phyloP scores from a whole-genome alignment of 2,329 filamentous ascomycete species.

The Tothia fuscella region DNA sequence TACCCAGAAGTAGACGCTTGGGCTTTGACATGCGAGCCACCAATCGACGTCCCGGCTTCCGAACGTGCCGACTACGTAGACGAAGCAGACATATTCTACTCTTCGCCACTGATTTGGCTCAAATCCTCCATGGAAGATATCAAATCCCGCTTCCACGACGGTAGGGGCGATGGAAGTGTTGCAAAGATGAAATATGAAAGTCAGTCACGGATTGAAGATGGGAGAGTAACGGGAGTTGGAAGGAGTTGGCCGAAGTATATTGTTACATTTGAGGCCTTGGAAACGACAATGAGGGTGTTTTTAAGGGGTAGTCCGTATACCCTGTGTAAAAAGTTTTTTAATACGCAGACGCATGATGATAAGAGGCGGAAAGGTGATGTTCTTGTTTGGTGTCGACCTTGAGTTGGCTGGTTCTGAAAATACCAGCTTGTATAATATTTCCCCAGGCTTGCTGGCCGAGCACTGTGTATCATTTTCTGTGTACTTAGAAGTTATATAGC shows the following conservation, averaged over 20 bases:
- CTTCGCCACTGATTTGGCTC: conserved; percentile 36
- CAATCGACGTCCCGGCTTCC: conserved; percentile 51
- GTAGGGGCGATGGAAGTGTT: conserved; percentile 11
- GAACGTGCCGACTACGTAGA: conserved; percentile 64
- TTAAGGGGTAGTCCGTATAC: conserved; percentile 37
- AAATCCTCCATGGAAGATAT: conserved; percentile 27
- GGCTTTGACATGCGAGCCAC: conserved; percentile 84
- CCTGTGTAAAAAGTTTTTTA: conserved; percentile 49
- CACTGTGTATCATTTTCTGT: no score
- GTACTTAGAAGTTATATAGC: no score
- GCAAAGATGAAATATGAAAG: conserved; percentile 14
- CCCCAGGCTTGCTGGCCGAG: no score
- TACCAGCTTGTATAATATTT: no score
- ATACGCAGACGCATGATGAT: conserved; percentile 52
- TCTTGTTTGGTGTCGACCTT: conserved; percentile 46
- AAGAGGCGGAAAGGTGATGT: conserved; percentile 49
- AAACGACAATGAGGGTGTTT: conserved; percentile 33
- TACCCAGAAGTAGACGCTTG: conserved; percentile 65
- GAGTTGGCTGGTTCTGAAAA: no score
- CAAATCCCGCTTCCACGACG: conserved; percentile 12
- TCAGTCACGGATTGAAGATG: conserved; percentile 7
- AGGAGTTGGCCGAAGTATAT: conserved; percentile 33
- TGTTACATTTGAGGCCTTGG: conserved; percentile 46
- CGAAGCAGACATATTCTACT: conserved; percentile 87
- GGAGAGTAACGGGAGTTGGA: conserved; percentile 11